Percentiles rank a stretch among this genome's conserved stretches.
phyloP scores from a whole-genome alignment of 208 protist species.

The Naegleria gruberi region DNA sequence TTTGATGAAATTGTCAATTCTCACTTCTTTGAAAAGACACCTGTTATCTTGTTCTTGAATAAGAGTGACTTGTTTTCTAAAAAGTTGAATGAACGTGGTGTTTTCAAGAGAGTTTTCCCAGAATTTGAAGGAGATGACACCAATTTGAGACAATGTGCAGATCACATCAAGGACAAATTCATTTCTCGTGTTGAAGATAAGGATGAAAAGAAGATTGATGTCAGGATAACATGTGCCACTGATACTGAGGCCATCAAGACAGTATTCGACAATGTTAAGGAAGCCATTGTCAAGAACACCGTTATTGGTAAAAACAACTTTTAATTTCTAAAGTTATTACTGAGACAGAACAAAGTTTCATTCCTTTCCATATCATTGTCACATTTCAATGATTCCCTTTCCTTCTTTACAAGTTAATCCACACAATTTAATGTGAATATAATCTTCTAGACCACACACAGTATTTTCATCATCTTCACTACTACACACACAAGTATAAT shows the following conservation, averaged over 20 bases:
- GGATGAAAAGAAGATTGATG: neutral
- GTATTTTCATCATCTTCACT: no score
- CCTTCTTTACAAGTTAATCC: no score
- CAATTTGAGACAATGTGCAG: neutral
- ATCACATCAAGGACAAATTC: neutral
- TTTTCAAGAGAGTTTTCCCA: slow-evolving; percentile 53
- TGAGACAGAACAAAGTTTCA: no score
- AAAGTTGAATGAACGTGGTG: slow-evolving; percentile 48
- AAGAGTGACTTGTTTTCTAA: slow-evolving; percentile 66
- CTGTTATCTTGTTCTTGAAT: slow-evolving; percentile 71
- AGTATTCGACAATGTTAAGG: slow-evolving; percentile 7
- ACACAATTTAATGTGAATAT: no score
- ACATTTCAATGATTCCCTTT: no score
- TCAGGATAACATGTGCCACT: neutral
- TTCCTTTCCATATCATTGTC: no score
- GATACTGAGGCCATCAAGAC: neutral
- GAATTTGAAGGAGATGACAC: slow-evolving; percentile 51
- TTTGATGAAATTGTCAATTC: slow-evolving; percentile 66
- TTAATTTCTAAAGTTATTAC: no score
- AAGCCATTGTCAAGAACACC: neutral
- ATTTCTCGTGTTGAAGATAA: neutral
- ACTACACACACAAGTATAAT: no score
- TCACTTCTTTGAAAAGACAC: slow-evolving; percentile 54
- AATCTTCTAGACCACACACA: no score
- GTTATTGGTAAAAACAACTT: neutral